Conservation (phyloP, 108 stramenopile species). For the Nitzschia sp. region DNA sequence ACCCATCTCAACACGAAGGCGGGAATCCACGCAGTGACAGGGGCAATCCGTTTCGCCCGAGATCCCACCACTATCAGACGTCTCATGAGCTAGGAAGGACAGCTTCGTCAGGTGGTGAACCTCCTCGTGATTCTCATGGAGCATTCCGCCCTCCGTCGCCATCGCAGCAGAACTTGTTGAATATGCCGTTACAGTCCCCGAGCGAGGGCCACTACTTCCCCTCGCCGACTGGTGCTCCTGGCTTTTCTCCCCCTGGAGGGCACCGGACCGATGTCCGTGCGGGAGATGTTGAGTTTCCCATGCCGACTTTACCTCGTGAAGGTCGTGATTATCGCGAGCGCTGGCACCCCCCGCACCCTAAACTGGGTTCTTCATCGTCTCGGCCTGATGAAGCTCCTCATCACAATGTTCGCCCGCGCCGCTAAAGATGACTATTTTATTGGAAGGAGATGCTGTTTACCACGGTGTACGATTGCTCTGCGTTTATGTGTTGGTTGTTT, state of each 20-base stretch:
- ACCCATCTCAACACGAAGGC: not conserved
- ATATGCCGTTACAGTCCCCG: constrained; percentile 43
- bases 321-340: constrained; percentile 24
- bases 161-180: constrained; percentile 26
- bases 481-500: too few relatives aligned
- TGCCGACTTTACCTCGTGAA: constrained; percentile 26
- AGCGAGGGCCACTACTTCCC: constrained; percentile 17
- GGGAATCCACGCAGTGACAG: not conserved
- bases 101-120: constrained; percentile 30
- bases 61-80: constrained; percentile 16
- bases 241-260: constrained; percentile 29
- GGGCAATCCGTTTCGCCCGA: constrained; percentile 33
- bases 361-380: constrained; percentile 8
- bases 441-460: too few relatives aligned
- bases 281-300: constrained; percentile 31
- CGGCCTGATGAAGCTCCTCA: constrained; percentile 8
- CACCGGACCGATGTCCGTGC: constrained; percentile 14
- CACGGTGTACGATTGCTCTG: too few relatives aligned
- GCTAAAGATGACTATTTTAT: not conserved
- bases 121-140: constrained; percentile 1
- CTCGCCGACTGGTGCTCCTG: constrained; percentile 26
- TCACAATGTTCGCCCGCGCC: constrained; percentile 5
- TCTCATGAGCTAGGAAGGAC: constrained; percentile 36
- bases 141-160: constrained; percentile 33
- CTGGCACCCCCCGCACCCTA: constrained; percentile 37